Base-by-base conservation (phyloP, 2,329 filamentous ascomycete species). In the Colletotrichum acutatum region DNA sequence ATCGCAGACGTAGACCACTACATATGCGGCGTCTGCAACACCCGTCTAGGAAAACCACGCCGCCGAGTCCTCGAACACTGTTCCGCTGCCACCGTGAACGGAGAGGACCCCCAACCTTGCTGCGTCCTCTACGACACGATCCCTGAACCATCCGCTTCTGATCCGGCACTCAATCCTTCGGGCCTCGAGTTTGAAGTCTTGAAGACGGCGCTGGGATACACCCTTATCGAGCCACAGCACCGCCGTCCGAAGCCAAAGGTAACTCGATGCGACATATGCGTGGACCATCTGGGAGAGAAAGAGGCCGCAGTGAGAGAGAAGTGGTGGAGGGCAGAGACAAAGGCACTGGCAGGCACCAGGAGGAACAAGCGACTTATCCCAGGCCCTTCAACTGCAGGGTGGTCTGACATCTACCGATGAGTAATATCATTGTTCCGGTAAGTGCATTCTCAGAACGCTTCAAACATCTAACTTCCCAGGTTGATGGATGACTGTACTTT, bases 101-200 rank as follows among this genome's bases (percentile, higher is more conserved):
- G 53, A 42, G n/a, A 30, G 14, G 58, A 46, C 2, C 26, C 22
- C n/a, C 66, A 54, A 16, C 70, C 70, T 32, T 57, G 54, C 59
- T 59, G 66, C 42, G 24, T 60, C n/a, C 54, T 72, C 42, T 28
- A 54, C 46, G 46, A 60, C 24, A 49, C 30, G 52, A 56, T 53
- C 30, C 62, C 37, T 9, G 66, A 54, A 3, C 71, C 62, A 28
- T 12, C 26, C 46, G 22, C 3, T n/a, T 16, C 54, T 26, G 66
- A 70, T 34, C 60, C 60, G 28, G 60, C 60, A 16, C 63, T 72
- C 68, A 19, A 30, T 8, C n/a, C 68, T 26, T 67, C 54, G n/a
- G 60, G 54, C 1, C 66, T 70, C 12, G 70, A 70, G 30, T 61
- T 70, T 61, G 66, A 66, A 46, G 60, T 63, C 14, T 6, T 72